A percentile compares a stretch with the other conserved stretches of the same genome.
phyloP scores from a whole-genome alignment of 129 eudicot genomes.

The Glebionis coronaria region DNA sequence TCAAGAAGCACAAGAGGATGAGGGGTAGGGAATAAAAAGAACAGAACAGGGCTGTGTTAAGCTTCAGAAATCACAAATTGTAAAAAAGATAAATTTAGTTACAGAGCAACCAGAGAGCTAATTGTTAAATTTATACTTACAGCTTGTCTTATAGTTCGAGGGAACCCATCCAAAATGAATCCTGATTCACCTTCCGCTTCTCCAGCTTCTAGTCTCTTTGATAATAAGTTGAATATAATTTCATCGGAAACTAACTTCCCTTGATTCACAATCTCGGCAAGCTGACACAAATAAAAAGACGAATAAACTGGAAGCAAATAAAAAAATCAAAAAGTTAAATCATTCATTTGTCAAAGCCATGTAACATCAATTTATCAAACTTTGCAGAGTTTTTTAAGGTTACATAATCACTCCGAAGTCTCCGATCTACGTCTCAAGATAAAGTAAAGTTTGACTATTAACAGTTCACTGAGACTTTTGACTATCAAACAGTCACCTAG shows the following conservation, averaged over 20 bases:
- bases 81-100: background rate
- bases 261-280: constrained; percentile 79
- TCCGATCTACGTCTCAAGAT: too few relatives aligned
- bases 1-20: too few relatives aligned
- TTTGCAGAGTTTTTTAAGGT: too few relatives aligned
- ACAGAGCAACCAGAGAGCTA: background rate
- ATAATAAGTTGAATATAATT: constrained; percentile 73
- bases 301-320: too few relatives aligned
- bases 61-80: constrained; percentile 18
- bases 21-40: background rate
- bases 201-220: constrained; percentile 90
- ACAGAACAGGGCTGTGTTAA: background rate
- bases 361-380: too few relatives aligned
- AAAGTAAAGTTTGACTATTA: too few relatives aligned
- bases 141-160: constrained; percentile 95
- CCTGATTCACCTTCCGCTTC: constrained; percentile 93
- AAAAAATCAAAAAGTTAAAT: too few relatives aligned
- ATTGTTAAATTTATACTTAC: constrained; percentile 42
- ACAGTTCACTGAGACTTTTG: too few relatives aligned
- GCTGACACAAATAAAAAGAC: constrained; percentile 38
- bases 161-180: constrained; percentile 93
- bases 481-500: too few relatives aligned
- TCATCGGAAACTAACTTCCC: constrained; percentile 96
- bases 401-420: too few relatives aligned
- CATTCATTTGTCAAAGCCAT: too few relatives aligned